phyloP scores from a whole-genome alignment of 345 rosid genomes.

The Corchorus capsularis region DNA sequence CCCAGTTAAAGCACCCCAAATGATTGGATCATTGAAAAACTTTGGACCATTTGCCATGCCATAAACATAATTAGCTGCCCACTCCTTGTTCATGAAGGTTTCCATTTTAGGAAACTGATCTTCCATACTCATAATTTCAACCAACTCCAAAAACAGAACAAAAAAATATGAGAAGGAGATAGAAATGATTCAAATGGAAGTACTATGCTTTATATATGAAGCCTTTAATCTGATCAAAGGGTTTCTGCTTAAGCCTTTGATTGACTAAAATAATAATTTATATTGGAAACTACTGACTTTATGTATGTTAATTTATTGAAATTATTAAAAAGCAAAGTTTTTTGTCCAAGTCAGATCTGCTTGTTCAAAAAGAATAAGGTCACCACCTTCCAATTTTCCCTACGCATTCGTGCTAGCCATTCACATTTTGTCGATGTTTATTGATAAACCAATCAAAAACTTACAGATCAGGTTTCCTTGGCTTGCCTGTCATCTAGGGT shows the following conservation, averaged over 20 bases:
- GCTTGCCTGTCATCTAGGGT: conserved; percentile 30
- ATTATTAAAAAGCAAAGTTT: conserved; percentile 28
- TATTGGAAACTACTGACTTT: conserved; percentile 29
- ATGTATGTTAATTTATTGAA: neutral
- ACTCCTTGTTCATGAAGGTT: conserved; percentile 49
- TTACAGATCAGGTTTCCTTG: conserved; percentile 40
- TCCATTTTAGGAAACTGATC: conserved; percentile 58
- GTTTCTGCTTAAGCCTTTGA: conserved; percentile 24
- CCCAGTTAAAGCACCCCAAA: conserved; percentile 32
- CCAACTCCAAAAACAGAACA: conserved; percentile 15
- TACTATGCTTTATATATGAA: conserved; percentile 36
- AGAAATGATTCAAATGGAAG: conserved; percentile 41
- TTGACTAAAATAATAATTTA: conserved; percentile 24
- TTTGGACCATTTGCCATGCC: conserved; percentile 33
- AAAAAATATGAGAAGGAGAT: conserved; percentile 20
- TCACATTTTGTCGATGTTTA: conserved; percentile 23
- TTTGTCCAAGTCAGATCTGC: conserved; percentile 52
- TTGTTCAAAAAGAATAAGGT: conserved; percentile 35
- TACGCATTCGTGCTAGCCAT: conserved; percentile 54
- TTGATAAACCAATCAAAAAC: conserved; percentile 33
- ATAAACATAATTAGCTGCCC: conserved; percentile 36
- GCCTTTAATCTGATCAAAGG: conserved; percentile 15
- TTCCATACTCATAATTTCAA: conserved; percentile 36
- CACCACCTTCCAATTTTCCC: conserved; percentile 30
- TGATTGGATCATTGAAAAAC: conserved; percentile 35